phyloP scores from a whole-genome alignment of 23 red algal species.

The Chondrus crispus region DNA sequence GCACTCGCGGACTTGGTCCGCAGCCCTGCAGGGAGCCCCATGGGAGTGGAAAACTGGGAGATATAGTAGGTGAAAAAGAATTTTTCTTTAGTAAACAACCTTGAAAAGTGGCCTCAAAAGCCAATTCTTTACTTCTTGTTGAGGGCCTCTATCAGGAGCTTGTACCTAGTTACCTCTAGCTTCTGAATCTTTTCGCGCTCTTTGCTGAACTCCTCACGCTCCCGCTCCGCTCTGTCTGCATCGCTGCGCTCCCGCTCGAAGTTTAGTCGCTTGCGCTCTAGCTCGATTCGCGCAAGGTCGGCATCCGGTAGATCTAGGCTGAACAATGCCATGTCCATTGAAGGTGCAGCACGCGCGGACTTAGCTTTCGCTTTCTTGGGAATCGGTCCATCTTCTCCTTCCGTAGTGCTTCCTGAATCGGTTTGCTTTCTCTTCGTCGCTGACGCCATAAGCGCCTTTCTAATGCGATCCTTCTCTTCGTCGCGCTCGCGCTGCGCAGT shows the following conservation, averaged over 20 bases:
- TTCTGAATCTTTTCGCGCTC: background rate
- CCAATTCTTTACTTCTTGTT: background rate
- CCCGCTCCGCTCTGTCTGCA: background rate
- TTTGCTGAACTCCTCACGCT: too few species aligned
- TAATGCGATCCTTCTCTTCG: too few species aligned
- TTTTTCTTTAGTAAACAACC: background rate
- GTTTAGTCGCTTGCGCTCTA: background rate
- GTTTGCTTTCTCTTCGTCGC: too few species aligned
- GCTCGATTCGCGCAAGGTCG: background rate
- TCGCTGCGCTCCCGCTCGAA: background rate
- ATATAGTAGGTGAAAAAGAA: background rate
- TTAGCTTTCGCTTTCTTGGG: too few species aligned
- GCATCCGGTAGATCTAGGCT: background rate
- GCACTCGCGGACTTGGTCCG: background rate
- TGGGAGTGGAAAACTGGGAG: background rate
- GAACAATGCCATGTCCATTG: too few species aligned
- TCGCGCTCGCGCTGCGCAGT: too few species aligned
- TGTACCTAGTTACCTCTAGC: background rate
- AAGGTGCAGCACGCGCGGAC: too few species aligned
- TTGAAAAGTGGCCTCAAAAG: background rate
- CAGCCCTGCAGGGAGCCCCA: background rate
- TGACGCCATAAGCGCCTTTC: too few species aligned
- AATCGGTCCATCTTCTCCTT: too few species aligned
- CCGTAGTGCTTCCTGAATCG: too few species aligned
- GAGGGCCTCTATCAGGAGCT: background rate